Base-by-base conservation (phyloP, 345 rosid genomes). In the Geranium brycei region DNA sequence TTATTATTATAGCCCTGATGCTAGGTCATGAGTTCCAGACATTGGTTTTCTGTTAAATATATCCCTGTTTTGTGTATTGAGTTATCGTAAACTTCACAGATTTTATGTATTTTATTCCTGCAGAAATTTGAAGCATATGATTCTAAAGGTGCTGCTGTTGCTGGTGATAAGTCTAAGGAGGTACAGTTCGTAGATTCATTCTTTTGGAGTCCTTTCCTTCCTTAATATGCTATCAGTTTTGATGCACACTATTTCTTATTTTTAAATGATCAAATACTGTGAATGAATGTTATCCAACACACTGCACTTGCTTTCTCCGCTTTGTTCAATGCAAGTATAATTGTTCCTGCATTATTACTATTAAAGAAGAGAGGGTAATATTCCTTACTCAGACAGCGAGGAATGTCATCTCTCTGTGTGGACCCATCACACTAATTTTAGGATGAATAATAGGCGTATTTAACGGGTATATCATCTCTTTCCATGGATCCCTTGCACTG, bases 51-150 rank as follows among this genome's bases (percentile, higher is more conserved):
- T 57, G 12, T n/a, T 57, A 4, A 57, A 1, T 57, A 7, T 57
- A 57, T 16, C 19, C 59, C 19, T 57, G 19, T 19, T 58, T 28
- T 30, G 60, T 23, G 17, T 15, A 10, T 32, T 28, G 31, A 56
- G 35, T 55, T 31, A 6, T 41, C 57, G 61, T 51, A 47, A 53
- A 53, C 56, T 66, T 16, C 12, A 32, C 51, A 23, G 58, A 61
- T 59, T 63, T 3, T 38, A 12, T 57, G 15, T 47, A n/a, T 19
- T 30, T 68, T 69, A 38, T 65, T 62, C 72, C 62, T 73, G 73
- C 87, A 93, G 99, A 93, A 88, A 72, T 93, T 88, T 31, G 97
- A 90, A 78, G 99, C 99, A 38, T 93, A 88, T 68, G 92, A 93
- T 79, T 77, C 80, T 16, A 80, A 85, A 51, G 99, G 96, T 31